phyloP scores from a whole-genome alignment of 331 rosid genomes.

The Saraca asoca region DNA sequence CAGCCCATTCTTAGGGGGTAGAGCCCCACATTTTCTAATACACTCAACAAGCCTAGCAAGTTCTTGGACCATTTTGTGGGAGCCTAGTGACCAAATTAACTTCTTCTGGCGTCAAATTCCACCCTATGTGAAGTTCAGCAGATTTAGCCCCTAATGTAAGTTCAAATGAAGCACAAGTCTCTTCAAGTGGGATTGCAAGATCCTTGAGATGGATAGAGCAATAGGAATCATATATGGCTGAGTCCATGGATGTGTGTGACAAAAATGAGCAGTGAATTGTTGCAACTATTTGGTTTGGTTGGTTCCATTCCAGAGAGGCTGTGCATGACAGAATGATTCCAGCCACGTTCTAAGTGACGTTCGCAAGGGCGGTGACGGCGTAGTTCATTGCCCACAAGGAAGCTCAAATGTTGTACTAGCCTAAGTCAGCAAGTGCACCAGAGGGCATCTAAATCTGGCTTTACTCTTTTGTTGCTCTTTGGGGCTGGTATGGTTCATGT shows the following conservation, averaged over 20 bases:
- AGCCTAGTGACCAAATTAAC: conserved; percentile 48
- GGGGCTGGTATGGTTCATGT: too few species aligned
- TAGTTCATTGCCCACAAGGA: conserved; percentile 70
- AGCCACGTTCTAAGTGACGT: conserved; percentile 37
- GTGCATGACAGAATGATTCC: conserved; percentile 70
- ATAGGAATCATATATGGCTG: conserved; percentile 49
- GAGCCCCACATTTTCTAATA: conserved; percentile 41
- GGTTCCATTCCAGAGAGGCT: conserved; percentile 63
- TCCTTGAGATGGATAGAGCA: conserved; percentile 62
- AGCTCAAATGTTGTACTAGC: conserved; percentile 80
- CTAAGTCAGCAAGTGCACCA: conserved; percentile 76
- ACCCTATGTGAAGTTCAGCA: conserved; percentile 59
- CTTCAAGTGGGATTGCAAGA: conserved; percentile 62
- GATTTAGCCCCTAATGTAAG: conserved; percentile 54
- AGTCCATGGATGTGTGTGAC: conserved; percentile 66
- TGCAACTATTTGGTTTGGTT: conserved; percentile 45
- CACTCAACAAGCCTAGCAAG: conserved; percentile 50
- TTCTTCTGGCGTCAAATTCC: conserved; percentile 60
- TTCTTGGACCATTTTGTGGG: conserved; percentile 78
- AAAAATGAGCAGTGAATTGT: conserved; percentile 69
- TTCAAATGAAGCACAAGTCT: conserved; percentile 56
- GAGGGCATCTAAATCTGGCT: conserved; percentile 67
- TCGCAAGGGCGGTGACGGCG: conserved; percentile 56
- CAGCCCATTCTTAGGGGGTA: conserved; percentile 62
- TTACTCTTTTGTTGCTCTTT: conserved; percentile 60